These are phyloP conservation scores for Omphalea diandra DNA, from an alignment of 441 rosid species.

Conservation along the genomic window DNA sequence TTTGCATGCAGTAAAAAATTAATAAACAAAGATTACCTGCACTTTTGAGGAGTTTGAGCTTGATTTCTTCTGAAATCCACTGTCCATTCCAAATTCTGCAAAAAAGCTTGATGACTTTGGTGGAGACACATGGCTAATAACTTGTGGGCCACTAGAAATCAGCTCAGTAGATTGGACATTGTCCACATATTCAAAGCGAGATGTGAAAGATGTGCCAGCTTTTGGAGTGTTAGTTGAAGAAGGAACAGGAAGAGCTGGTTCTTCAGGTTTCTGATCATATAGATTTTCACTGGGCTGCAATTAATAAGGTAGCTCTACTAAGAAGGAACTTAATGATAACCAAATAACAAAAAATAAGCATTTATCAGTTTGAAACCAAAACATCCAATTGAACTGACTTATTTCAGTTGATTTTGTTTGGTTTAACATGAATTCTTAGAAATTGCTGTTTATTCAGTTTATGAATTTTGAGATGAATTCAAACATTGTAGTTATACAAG, in stretches of 20 bases:
- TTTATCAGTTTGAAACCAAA: neutral
- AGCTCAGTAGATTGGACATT: constrained; percentile 54
- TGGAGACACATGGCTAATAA: constrained; percentile 84
- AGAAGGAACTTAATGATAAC: neutral
- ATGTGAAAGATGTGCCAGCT: constrained; percentile 52
- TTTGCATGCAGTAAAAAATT: neutral
- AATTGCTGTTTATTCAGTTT: neutral
- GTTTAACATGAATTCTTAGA: neutral
- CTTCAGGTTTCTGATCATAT: constrained; percentile 96
- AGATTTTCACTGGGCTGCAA: constrained; percentile 82
- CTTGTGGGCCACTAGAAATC: constrained; percentile 54
- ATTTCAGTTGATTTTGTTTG: neutral
- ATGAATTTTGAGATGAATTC: neutral
- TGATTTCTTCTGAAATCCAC: constrained; percentile 66
- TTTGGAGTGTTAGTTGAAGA: constrained; percentile 43
- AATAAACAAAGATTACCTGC: constrained; percentile 50
- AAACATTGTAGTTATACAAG: neutral
- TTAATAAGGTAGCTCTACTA: constrained; percentile 3
- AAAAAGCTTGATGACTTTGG: constrained; percentile 92
- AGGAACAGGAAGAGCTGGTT: constrained; percentile 57
- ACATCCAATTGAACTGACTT: neutral
- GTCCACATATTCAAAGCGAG: constrained; percentile 93
- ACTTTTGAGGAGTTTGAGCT: constrained; percentile 61
- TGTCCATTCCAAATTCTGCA: constrained; percentile 89
- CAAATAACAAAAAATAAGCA: neutral